Percentiles rank a stretch among this genome's conserved stretches.
phyloP scores from a whole-genome alignment of 2,329 filamentous ascomycete genomes.

The Fusarium haematococcum region DNA sequence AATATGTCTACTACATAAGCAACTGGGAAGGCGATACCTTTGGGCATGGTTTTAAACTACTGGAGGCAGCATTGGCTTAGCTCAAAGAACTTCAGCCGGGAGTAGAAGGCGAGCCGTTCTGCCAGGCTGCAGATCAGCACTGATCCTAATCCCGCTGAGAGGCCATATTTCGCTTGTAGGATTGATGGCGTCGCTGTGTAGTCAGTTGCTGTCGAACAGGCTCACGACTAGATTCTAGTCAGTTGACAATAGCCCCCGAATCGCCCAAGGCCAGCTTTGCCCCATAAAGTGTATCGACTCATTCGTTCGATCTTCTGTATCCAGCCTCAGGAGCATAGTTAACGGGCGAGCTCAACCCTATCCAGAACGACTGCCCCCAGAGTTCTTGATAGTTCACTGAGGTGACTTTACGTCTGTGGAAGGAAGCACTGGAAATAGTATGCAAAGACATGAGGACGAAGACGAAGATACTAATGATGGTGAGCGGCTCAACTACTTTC shows the following conservation, averaged over 20 bases:
- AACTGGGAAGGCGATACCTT: not conserved
- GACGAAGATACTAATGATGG: no score
- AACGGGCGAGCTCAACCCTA: not conserved
- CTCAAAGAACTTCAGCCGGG: not conserved
- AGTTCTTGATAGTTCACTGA: not conserved
- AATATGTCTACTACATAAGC: not conserved
- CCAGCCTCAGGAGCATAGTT: not conserved
- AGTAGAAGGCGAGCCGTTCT: not conserved
- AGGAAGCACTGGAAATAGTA: not conserved
- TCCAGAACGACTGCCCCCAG: no score
- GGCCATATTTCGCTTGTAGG: not conserved
- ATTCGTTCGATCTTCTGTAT: accelerated
- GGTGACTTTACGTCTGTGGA: not conserved
- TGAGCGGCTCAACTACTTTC: no score
- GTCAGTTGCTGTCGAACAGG: not conserved
- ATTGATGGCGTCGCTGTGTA: not conserved
- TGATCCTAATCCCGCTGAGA: not conserved
- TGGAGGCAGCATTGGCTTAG: no score
- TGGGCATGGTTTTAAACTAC: not conserved
- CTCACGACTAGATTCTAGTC: not conserved
- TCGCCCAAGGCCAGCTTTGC: not conserved
- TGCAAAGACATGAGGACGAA: not conserved
- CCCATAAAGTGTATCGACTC: no score
- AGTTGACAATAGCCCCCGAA: not conserved
- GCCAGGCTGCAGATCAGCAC: not conserved